Base-by-base conservation (phyloP, 352 stramenopile species). In the Pythium aphanidermatum region DNA sequence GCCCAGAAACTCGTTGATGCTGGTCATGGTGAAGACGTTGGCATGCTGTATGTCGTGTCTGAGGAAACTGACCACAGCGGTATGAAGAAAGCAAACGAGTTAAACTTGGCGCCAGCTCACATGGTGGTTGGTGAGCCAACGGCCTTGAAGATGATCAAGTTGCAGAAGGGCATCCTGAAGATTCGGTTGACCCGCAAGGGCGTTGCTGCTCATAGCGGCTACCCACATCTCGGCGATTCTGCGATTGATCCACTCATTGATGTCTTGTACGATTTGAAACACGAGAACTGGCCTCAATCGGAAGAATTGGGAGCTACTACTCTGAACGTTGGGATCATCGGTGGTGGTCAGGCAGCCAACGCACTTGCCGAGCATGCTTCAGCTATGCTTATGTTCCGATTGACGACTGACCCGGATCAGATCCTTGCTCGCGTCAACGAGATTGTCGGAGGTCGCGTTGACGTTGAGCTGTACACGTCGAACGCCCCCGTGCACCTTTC, bases 131-230 rank as follows among this genome's bases (percentile, higher is more conserved):
- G 80, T 21, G 80, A 95, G 32, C 82, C 83, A n/a, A 95, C 83
- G 1, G 62, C 42, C 9, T 60, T 82, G 38, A 86, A 84, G 63
- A 89, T 85, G 74, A 79, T 84, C 42, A 86, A 86, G 51, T 62
- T 92, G 31, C 80, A 94, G 55, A 94, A 94, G 60, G 82, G 82
- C 24, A 82, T 92, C 47, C 64, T 94, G 36, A 94, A 94, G 65
- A 68, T 94, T 28, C 77, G 78, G 9, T 61, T 94, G 5, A 75
- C 63, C 3, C 75, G 70, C 38, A 73, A 83, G 37, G 82, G 82
- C 17, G 65, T 89, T 37, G 77, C 82, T 21, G 82, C 77, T 11
- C 82, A 94, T 64, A 92, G 78, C 41, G 82, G 82, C 16, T 94
- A 94, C 52, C 83, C 83, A 3, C 74, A 92, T 46, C 65, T 92